A percentile compares a stretch with the other conserved stretches of the same genome.
These are phyloP conservation scores for Aspergillus egyptiacus DNA, from an alignment of 495 filamentous ascomycete genomes.

Conservation along the genomic window DNA sequence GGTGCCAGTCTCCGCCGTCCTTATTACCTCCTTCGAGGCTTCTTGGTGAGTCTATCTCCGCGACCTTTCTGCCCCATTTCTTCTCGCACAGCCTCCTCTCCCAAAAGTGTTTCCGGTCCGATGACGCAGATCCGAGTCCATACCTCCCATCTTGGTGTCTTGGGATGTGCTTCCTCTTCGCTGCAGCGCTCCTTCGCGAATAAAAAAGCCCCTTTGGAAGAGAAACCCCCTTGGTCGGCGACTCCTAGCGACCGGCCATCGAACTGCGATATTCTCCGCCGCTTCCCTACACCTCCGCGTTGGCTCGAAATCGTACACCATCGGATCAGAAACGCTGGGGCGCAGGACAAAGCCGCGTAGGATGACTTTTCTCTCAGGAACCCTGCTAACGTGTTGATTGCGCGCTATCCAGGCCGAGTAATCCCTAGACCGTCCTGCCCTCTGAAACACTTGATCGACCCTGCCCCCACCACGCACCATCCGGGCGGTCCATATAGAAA, in stretches of 20 bases:
- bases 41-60: slow-evolving; percentile 3
- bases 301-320: slow-evolving; percentile 1
- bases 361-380: neutral
- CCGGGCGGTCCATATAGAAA: too few species aligned
- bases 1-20: slow-evolving; percentile 3
- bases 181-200: slow-evolving; percentile 1
- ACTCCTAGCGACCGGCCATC: neutral
- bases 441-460: too few species aligned
- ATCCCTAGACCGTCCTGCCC: neutral
- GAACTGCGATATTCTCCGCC: neutral
- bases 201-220: neutral
- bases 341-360: neutral
- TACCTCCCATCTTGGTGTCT: too few species aligned
- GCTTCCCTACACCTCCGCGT: neutral
- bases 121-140: slow-evolving; percentile 15
- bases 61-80: too few species aligned
- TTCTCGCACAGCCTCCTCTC: too few species aligned
- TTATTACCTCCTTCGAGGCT: neutral
- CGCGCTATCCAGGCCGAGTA: neutral
- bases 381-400: slow-evolving; percentile 1
- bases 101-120: slow-evolving; percentile 9
- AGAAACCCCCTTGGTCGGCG: neutral
- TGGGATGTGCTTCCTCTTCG: neutral
- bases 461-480: neutral
- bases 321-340: neutral